These are phyloP conservation scores for Aegilops longissima DNA, from an alignment of 176 grass and related monocot genomes.

Conservation along the genomic window DNA sequence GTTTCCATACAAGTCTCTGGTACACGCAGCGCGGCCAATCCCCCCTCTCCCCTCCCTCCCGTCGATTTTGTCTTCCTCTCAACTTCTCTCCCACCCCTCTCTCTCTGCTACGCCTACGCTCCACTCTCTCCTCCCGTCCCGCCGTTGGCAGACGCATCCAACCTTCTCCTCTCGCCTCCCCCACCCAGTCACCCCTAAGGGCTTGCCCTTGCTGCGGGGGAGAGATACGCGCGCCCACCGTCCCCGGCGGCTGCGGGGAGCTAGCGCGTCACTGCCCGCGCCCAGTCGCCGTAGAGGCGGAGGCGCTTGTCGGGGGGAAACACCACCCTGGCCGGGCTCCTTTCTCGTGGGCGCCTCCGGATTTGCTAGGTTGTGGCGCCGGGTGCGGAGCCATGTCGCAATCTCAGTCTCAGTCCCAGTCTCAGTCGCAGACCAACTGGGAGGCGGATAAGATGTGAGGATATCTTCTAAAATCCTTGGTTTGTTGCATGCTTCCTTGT, in stretches of 20 bases:
- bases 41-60: too few relatives aligned
- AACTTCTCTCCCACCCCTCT: too few relatives aligned
- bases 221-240: neutral
- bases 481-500: neutral
- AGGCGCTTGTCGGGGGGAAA: neutral
- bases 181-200: neutral
- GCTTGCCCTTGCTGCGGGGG: too few relatives aligned
- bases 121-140: too few relatives aligned
- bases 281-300: neutral
- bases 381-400: slow-evolving; percentile 36
- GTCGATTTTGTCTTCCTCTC: too few relatives aligned
- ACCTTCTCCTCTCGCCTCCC: too few relatives aligned
- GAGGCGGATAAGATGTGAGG: slow-evolving; percentile 51
- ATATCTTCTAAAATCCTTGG: neutral
- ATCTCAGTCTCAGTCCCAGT: slow-evolving; percentile 7
- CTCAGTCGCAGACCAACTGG: slow-evolving; percentile 42
- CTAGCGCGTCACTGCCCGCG: neutral
- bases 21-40: too few relatives aligned
- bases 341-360: neutral
- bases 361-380: neutral
- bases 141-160: too few relatives aligned
- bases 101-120: too few relatives aligned
- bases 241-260: neutral
- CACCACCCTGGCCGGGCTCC: neutral
- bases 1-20: too few relatives aligned